Percentiles rank a stretch among this genome's conserved stretches.
Evolutionary conservation across 768 basidiomycete species (phyloP).

Genomic region (Asterophora lycoperdoides): DNA sequence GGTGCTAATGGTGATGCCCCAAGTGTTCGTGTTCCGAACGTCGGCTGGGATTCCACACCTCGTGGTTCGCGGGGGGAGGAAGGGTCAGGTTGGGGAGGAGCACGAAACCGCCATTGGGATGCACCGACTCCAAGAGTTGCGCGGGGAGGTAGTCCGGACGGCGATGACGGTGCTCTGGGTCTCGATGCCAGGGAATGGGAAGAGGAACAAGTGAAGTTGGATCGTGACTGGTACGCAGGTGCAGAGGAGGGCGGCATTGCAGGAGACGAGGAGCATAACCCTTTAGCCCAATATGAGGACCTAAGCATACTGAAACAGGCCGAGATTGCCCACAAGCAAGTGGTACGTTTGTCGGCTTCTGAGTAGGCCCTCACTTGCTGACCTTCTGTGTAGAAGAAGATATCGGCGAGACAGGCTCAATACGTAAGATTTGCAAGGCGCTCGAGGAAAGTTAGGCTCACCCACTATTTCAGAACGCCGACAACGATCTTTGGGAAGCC

Average conservation of each 20-base stretch:
- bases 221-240: conserved; percentile 95
- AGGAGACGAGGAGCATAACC: conserved; percentile 90
- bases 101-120: conserved; percentile 65
- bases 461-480: conserved; percentile 67
- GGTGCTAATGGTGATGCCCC: conserved; percentile 56
- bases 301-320: conserved; percentile 62
- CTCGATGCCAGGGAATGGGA: conserved; percentile 92
- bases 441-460: conserved; percentile 8
- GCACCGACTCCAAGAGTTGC: conserved; percentile 74
- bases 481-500: conserved; percentile 98
- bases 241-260: conserved; percentile 85
- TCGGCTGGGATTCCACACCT: conserved; percentile 94
- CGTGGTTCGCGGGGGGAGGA: conserved; percentile 50
- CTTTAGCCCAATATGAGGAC: conserved; percentile 91
- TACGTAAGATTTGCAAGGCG: conserved; percentile 54
- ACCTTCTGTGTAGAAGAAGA: conserved; percentile 55
- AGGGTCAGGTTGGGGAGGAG: conserved; percentile 59
- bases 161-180: conserved; percentile 55
- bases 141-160: conserved; percentile 67
- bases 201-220: conserved; percentile 88
- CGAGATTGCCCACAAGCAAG: conserved; percentile 73
- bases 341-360: conserved; percentile 39
- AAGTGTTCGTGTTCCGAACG: conserved; percentile 86
- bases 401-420: conserved; percentile 94
- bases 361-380: background rate